These are phyloP conservation scores for Botrytis cinerea DNA, from an alignment of 2,329 filamentous ascomycete genomes.

Conservation along the genomic window DNA sequence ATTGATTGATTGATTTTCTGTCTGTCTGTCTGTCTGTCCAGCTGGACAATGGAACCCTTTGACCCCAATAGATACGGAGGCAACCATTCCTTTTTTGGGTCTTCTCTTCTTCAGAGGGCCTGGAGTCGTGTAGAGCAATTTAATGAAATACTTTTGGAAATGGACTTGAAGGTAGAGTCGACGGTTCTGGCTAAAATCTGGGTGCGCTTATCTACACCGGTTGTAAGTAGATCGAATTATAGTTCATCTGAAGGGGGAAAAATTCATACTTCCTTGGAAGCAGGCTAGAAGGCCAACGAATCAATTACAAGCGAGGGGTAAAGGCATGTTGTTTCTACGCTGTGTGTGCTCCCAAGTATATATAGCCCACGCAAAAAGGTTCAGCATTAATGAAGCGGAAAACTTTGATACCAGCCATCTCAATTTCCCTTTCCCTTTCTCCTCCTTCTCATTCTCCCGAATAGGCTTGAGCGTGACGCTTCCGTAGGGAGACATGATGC, in stretches of 20 bases:
- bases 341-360: not conserved
- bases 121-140: not conserved
- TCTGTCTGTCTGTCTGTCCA: not conserved
- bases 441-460: not conserved
- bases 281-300: not conserved
- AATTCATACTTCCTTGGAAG: not conserved
- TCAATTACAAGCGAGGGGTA: not conserved
- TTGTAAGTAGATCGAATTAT: not conserved
- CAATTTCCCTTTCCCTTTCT: not conserved
- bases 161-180: not conserved
- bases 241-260: not conserved
- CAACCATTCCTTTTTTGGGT: not conserved
- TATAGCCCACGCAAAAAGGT: not conserved
- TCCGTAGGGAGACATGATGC: conserved; percentile 6
- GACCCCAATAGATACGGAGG: not conserved
- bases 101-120: not conserved
- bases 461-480: conserved; percentile 8
- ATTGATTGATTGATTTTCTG: not conserved
- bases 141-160: not conserved
- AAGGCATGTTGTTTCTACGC: not conserved
- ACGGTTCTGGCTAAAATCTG: not conserved
- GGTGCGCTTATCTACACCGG: not conserved
- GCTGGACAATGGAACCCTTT: not conserved
- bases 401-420: conserved; percentile 13
- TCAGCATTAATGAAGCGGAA: not conserved